Percentiles rank a stretch among this genome's conserved stretches.
Conservation (phyloP, 1,139 yeast species). For the Spathaspora jeffriesii region DNA sequence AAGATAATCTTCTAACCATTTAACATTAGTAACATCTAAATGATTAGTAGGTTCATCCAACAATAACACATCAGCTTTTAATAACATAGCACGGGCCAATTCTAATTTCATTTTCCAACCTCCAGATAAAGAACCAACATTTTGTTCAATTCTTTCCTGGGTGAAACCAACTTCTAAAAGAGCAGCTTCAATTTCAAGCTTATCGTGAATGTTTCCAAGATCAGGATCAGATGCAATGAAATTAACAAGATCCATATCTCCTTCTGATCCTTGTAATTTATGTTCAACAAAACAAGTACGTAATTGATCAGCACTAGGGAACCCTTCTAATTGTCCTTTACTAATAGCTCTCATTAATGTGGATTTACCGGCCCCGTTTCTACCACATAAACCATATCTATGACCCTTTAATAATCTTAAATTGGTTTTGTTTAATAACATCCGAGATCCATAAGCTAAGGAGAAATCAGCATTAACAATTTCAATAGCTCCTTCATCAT, state of each 20-base stretch:
- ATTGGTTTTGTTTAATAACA: constrained; percentile 91
- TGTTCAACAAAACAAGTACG: constrained; percentile 98
- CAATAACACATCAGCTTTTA: constrained; percentile 96
- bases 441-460: constrained; percentile 95
- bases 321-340: constrained; percentile 96
- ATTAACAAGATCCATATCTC: constrained; percentile 81
- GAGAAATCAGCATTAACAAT: constrained; percentile 95
- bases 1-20: constrained; percentile 99
- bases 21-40: constrained; percentile 98
- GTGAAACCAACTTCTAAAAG: constrained; percentile 87
- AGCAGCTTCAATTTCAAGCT: constrained; percentile 73
- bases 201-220: constrained; percentile 52
- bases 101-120: constrained; percentile 99
- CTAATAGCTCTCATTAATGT: constrained; percentile 97
- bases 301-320: constrained; percentile 86
- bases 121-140: constrained; percentile 95
- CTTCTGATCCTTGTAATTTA: constrained; percentile 94
- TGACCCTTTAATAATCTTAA: constrained; percentile 90
- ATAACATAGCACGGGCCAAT: constrained; percentile 98
- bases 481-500: constrained; percentile 69
- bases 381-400: constrained; percentile 96
- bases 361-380: constrained; percentile 99
- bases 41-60: constrained; percentile 99
- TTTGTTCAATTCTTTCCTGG: constrained; percentile 83
- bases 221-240: constrained; percentile 95